Conservation (phyloP, 2,329 filamentous ascomycete genomes). For the Sporothrix curviconia region DNA sequence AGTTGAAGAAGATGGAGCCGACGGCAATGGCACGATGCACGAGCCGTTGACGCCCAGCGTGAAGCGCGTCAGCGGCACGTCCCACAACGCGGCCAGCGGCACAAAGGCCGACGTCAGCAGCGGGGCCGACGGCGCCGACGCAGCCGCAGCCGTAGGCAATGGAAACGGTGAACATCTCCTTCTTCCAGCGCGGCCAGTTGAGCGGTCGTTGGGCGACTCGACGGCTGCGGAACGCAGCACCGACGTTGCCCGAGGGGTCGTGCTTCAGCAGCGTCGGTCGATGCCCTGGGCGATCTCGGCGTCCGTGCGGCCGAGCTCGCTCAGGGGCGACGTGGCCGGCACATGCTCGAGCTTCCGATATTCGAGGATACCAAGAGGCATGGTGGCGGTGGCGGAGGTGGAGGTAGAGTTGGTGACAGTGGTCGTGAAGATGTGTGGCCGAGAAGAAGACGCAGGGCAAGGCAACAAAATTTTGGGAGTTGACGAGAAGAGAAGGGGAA, state of each 20-base stretch:
- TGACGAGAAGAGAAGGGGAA: neutral
- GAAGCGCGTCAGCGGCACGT: conserved; percentile 27
- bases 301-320: conserved; percentile 20
- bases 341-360: conserved; percentile 24
- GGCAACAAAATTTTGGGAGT: too few relatives aligned
- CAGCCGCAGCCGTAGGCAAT: conserved; percentile 34
- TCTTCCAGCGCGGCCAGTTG: conserved; percentile 36
- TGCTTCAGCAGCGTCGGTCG: conserved; percentile 22
- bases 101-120: conserved; percentile 32
- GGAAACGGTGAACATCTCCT: conserved; percentile 31
- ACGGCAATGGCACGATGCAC: conserved; percentile 30
- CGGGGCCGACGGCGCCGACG: conserved; percentile 35
- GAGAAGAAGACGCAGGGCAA: too few relatives aligned
- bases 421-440: too few relatives aligned
- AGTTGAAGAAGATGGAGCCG: conserved; percentile 31
- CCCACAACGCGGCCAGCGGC: conserved; percentile 28
- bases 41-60: conserved; percentile 31
- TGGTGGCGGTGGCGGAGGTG: conserved; percentile 8
- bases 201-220: conserved; percentile 40
- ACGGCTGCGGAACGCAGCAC: conserved; percentile 46
- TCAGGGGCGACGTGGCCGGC: conserved; percentile 24
- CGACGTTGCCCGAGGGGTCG: conserved; percentile 29
- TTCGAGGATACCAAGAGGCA: conserved; percentile 24
- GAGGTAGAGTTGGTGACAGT: neutral
- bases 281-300: conserved; percentile 17